Evolutionary conservation across 2,329 filamentous ascomycete species (phyloP).

Genomic region (Colletotrichum incanum): DNA sequence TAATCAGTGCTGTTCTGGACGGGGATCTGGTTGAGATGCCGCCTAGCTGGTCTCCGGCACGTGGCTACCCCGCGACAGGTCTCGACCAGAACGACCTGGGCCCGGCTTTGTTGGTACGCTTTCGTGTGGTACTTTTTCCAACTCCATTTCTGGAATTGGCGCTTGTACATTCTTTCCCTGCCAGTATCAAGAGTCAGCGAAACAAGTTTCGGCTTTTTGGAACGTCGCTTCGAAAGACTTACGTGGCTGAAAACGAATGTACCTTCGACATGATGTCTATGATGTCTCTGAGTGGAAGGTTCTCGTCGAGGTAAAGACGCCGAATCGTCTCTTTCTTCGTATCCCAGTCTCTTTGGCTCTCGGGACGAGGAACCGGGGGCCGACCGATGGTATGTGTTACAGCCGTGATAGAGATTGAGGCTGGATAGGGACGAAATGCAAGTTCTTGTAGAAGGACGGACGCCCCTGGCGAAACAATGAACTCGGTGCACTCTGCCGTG

Average conservation of each 20-base stretch:
- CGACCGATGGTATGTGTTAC: not conserved
- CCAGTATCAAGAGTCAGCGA: not conserved
- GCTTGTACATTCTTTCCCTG: slow-evolving; percentile 19
- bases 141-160: slow-evolving; percentile 15
- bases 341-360: not conserved
- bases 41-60: not conserved
- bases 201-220: not conserved
- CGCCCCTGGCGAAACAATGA: not conserved
- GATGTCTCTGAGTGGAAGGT: not conserved
- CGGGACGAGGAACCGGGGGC: not conserved
- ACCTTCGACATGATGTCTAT: not conserved
- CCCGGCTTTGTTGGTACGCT: not conserved
- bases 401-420: not conserved
- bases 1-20: not conserved
- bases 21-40: not conserved
- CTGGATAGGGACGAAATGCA: not conserved
- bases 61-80: not conserved
- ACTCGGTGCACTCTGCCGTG: not conserved
- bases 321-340: not conserved
- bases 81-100: not conserved
- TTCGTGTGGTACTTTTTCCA: slow-evolving; percentile 29
- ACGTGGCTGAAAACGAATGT: slow-evolving; percentile 6
- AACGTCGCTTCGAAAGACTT: not conserved
- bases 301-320: not conserved
- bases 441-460: not conserved